Base-by-base conservation (phyloP, 768 basidiomycete species). In the Termitomyces sp. region DNA sequence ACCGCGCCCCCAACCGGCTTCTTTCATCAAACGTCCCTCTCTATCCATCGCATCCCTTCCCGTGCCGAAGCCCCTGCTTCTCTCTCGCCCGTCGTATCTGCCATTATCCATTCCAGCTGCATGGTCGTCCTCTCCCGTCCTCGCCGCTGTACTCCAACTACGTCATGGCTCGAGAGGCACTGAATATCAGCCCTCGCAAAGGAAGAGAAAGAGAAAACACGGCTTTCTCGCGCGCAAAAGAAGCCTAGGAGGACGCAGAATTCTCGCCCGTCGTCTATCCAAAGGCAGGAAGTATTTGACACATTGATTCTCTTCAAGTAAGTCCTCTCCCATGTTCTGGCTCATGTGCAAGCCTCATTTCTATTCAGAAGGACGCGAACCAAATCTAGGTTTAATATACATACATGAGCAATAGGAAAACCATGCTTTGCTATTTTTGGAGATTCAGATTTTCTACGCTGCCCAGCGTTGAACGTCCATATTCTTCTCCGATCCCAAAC, bases 171-270 rank as follows among this genome's bases (percentile, higher is more conserved):
- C 88, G 30, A 83, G 85, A 44, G 95, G 95, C 44, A 82, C 85
- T n/a, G 93, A 95, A 73, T 98, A 98, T 66, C 95, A 98, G 70
- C 95, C 95, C n/a, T 93, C 91, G 0, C 94, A 96, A 72, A 82
- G 95, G 42, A 91, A 91, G 68, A 78, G 95, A 64, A 98, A 98
- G 78, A 82, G 93, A 65, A 93, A 89, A 69, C 91, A 93, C 68
- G 95, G 95, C 6, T 98, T 96, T 72, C 80, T 98, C 34, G 82
- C 88, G 0, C 76, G 95, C 58, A 85, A 88, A 71, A 80, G 81
- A 64, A 83, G 79, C 9, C 79, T 82, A 24, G 77, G 82, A 36
- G 94, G 93, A 3, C 82, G 87, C 62, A 91, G 82, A 65, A 82
- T 92, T 43, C 75, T 98, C 52, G 79, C 71, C 24, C 79, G 90